Conservation (phyloP, 176 grass and related monocot species). For the Carex littledalei region DNA sequence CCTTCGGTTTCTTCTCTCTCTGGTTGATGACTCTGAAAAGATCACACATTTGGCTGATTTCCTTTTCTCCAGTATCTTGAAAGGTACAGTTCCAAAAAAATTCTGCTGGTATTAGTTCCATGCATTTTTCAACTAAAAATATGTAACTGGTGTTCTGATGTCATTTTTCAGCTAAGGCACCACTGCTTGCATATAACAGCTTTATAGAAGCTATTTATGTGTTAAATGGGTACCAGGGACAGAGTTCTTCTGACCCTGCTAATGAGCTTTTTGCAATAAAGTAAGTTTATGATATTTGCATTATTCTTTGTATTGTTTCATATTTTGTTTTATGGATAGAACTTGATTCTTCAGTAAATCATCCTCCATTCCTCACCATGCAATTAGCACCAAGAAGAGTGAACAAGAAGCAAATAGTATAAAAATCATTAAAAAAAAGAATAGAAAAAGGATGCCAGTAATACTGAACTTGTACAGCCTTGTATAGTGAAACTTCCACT, state of each 20-base stretch:
- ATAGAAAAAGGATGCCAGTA: background rate
- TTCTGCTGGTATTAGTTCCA: background rate
- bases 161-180: conserved; percentile 66
- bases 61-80: conserved; percentile 86
- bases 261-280: conserved; percentile 55
- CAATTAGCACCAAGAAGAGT: background rate
- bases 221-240: conserved; percentile 59
- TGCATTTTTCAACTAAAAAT: conserved; percentile 5
- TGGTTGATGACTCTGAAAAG: conserved; percentile 87
- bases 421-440: background rate
- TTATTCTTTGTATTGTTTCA: background rate
- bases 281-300: conserved; percentile 30
- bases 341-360: background rate
- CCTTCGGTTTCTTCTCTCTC: conserved; percentile 73
- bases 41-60: conserved; percentile 79
- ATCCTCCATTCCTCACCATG: background rate
- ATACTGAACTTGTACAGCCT: background rate
- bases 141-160: conserved; percentile 25
- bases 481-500: background rate
- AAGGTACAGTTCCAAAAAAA: conserved; percentile 39
- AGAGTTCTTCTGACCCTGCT: conserved; percentile 37
- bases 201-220: conserved; percentile 95
- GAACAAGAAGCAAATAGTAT: background rate
- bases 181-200: conserved; percentile 98
- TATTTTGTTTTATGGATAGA: conserved; percentile 1